phyloP scores from a whole-genome alignment of 345 rosid species.

The Sonneratia alba region DNA sequence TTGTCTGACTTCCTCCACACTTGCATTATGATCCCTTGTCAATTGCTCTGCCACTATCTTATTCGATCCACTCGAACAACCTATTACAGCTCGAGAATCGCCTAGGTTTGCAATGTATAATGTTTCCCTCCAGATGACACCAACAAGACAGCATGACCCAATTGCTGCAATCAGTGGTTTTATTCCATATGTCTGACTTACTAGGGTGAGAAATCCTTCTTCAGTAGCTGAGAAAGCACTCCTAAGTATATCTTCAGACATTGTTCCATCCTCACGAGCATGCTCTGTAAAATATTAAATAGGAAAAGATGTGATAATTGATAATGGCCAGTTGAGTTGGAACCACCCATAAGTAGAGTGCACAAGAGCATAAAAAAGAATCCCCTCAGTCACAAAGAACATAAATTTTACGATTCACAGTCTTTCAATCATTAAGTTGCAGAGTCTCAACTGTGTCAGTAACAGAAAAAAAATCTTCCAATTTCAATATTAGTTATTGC shows the following conservation, averaged over 20 bases:
- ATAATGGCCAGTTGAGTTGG: not conserved
- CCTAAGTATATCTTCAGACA: conserved; percentile 65
- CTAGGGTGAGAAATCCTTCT: conserved; percentile 84
- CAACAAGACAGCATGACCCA: conserved; percentile 91
- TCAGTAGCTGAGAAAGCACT: conserved; percentile 74
- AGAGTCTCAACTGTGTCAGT: not conserved
- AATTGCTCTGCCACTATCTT: conserved; percentile 77
- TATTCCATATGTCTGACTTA: conserved; percentile 49
- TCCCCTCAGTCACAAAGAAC: not conserved
- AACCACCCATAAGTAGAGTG: not conserved
- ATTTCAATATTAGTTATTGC: not conserved
- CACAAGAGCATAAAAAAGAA: not conserved
- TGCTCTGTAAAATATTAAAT: conserved; percentile 32
- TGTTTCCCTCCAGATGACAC: conserved; percentile 73
- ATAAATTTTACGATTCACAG: not conserved
- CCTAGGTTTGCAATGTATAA: conserved; percentile 78
- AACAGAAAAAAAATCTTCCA: not conserved
- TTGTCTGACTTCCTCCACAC: conserved; percentile 80
- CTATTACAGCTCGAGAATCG: conserved; percentile 91
- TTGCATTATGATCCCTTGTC: conserved; percentile 80
- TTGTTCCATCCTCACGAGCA: conserved; percentile 45
- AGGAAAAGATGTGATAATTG: not conserved
- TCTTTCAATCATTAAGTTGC: not conserved
- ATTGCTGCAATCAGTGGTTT: conserved; percentile 79
- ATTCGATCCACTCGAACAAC: conserved; percentile 43